Conservation (phyloP, 768 basidiomycete genomes). For the Leccinum subgranulosum region DNA sequence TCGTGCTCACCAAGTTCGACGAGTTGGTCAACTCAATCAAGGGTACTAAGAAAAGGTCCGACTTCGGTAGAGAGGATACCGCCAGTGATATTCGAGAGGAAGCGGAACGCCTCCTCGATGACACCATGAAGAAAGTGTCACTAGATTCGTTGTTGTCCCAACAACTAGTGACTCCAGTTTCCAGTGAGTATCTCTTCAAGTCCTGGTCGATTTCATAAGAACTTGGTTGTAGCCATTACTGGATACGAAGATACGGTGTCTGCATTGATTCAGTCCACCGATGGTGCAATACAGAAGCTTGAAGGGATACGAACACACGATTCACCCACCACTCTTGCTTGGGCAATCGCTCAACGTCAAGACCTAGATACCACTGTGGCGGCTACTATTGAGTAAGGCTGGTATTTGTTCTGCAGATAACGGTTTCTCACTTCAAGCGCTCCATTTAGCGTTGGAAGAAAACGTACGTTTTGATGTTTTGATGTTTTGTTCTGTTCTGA, state of each 20-base stretch:
- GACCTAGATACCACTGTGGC: not conserved
- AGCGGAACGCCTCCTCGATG: not conserved
- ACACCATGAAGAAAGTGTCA: not conserved
- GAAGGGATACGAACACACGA: not conserved
- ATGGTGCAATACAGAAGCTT: conserved; percentile 3
- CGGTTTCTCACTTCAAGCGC: not conserved
- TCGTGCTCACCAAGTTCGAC: conserved; percentile 7
- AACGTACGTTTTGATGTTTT: not conserved
- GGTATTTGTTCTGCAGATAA: not conserved
- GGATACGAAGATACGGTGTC: conserved; percentile 2
- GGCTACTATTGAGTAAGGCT: conserved; percentile 2
- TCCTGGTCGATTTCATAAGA: not conserved
- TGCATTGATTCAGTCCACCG: conserved; percentile 2
- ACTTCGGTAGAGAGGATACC: not conserved
- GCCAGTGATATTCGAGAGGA: not conserved
- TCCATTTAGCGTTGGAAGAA: not conserved
- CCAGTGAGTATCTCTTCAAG: not conserved
- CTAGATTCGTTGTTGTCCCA: conserved; percentile 3
- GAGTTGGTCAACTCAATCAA: not conserved
- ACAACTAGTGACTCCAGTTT: conserved; percentile 1
- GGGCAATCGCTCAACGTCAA: conserved; percentile 6
- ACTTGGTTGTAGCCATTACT: not conserved
- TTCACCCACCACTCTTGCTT: conserved; percentile 1
- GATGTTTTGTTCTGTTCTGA: not conserved
- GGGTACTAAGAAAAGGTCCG: too few relatives aligned